Evolutionary conservation across 164 flowering plant genomes (phyloP), one percentile per base, ranked within the genome.

Genomic region (Nymphaea thermarum): DNA sequence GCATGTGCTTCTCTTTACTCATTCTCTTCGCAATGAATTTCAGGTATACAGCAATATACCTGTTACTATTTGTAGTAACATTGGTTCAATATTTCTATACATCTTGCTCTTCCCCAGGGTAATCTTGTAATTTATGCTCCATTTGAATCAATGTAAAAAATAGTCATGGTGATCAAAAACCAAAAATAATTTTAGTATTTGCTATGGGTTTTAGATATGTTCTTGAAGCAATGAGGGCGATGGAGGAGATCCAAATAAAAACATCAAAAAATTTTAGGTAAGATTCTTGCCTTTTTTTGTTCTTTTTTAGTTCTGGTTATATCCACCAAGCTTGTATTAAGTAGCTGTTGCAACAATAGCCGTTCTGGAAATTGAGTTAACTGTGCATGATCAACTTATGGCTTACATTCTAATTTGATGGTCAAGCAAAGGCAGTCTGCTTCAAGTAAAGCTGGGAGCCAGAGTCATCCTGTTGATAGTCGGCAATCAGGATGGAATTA

Each of bases 341-440:
- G 44, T 25, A 43, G 14, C 44, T 65, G 17, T 42, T 15, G 6
- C n/a, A 6, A n/a, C 8, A 63, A 16, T 66, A 51, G 62, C 41
- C 42, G 6, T 14, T 36, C 12, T 47, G 12, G 55, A 47, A 7
- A 2, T 2, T 6, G 12, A 12, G 3, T 47, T 47, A 47, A 6
- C 55, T 47, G 3, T 47, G 3, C 5, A 15, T 14, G 53, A 18
- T 25, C 62, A 44, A 43, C 70, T 80, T 72, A 72, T 68, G 77
- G 43, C 66, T 65, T 66, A 72, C 66, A 61, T 66, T 73, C 64
- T 65, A 68, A 76, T 81, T 62, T 74, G 72, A 77, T 76, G 83
- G 75, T 89, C 82, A 89, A 93, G 96, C 84, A 87, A 93, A 93
- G 98, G 73, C 97, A 88, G 71, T 84, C 89, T 74, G 90, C 95